Conservation (phyloP, 2,329 filamentous ascomycete species). For the Leptographium galeiforme region DNA sequence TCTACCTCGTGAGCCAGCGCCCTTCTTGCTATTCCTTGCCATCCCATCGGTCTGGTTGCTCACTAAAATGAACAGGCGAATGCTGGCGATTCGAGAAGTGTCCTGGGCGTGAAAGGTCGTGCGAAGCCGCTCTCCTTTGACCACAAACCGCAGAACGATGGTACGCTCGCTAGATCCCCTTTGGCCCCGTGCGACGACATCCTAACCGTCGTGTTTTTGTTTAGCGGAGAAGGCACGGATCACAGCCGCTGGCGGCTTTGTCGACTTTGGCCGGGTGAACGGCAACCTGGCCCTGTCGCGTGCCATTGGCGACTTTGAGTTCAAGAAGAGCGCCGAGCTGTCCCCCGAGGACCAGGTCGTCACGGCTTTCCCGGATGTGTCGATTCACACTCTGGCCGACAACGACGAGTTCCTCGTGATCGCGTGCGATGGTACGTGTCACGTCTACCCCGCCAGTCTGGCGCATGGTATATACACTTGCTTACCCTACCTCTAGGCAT, state of each 20-base stretch:
- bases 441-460: no score
- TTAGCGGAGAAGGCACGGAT: constrained; percentile 91
- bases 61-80: constrained; percentile 54
- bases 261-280: constrained; percentile 97
- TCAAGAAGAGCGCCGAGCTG: constrained; percentile 97
- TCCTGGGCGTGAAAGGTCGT: constrained; percentile 89
- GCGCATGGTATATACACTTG: no score
- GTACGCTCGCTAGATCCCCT: constrained; percentile 30
- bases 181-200: not conserved
- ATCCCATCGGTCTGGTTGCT: not conserved
- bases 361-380: constrained; percentile 90
- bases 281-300: constrained; percentile 93
- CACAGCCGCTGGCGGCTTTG: constrained; percentile 87
- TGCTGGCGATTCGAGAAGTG: constrained; percentile 88
- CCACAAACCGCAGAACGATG: constrained; percentile 97
- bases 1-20: constrained; percentile 68
- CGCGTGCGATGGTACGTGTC: constrained; percentile 70
- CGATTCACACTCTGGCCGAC: constrained; percentile 74
- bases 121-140: constrained; percentile 98
- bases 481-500: constrained; percentile 50
- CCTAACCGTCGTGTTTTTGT: constrained; percentile 8
- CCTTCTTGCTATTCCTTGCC: not conserved
- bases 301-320: constrained; percentile 97
- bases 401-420: constrained; percentile 94
- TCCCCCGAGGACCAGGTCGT: constrained; percentile 98